Conservation (phyloP, 2,329 filamentous ascomycete genomes). For the Trichoderma oligosporum region DNA sequence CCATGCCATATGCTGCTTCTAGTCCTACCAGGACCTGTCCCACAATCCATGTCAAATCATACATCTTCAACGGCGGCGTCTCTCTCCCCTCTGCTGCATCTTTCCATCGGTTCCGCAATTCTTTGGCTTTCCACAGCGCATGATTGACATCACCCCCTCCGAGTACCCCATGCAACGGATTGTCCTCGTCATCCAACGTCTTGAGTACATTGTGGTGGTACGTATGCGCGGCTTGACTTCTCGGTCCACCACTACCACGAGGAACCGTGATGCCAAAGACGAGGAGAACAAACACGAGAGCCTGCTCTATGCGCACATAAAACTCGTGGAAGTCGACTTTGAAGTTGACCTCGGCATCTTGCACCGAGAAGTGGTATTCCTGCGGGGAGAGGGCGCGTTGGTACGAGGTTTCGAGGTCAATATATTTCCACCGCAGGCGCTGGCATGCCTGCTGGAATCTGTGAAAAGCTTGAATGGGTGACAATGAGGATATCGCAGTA, state of each 20-base stretch:
- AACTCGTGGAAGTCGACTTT: conserved; percentile 77
- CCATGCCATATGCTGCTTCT: conserved; percentile 53
- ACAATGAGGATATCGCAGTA: conserved; percentile 24
- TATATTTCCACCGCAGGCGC: conserved; percentile 60
- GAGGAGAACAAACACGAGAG: conserved; percentile 62
- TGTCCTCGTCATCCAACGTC: conserved; percentile 53
- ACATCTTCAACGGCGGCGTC: conserved; percentile 49
- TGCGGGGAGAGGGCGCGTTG: conserved; percentile 43
- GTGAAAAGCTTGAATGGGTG: conserved; percentile 43
- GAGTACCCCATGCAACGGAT: conserved; percentile 54
- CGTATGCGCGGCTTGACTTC: conserved; percentile 40
- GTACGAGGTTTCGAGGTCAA: conserved; percentile 57
- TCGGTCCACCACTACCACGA: conserved; percentile 13
- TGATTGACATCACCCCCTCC: conserved; percentile 52
- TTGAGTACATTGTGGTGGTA: conserved; percentile 69
- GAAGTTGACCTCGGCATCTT: conserved; percentile 63
- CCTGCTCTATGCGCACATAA: conserved; percentile 68
- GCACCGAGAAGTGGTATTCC: conserved; percentile 33
- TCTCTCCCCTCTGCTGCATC: conserved; percentile 51
- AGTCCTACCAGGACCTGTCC: conserved; percentile 54
- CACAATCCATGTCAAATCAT: conserved; percentile 60
- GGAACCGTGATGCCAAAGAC: conserved; percentile 58
- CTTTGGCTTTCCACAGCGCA: conserved; percentile 64
- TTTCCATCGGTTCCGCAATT: conserved; percentile 70
- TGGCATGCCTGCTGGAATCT: conserved; percentile 59